Evolutionary conservation across 345 rosid genomes (phyloP).

Genomic region (Eucalyptus globulus): DNA sequence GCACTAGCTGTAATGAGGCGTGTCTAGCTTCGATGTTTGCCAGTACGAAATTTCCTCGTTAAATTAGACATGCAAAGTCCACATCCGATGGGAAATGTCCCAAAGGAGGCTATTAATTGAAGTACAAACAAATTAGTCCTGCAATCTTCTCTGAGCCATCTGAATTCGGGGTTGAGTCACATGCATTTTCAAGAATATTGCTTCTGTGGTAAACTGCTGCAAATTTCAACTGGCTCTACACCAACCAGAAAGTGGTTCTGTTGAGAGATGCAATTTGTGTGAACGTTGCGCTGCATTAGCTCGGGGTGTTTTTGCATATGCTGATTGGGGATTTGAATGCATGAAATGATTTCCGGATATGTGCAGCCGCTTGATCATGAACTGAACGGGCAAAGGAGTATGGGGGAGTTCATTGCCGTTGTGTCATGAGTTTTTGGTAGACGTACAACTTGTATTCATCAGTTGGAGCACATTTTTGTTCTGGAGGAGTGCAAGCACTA

Average conservation of each 20-base stretch:
- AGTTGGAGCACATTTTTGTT: not conserved
- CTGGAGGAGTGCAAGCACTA: not conserved
- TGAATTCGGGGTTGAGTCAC: not conserved
- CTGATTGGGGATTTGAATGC: not conserved
- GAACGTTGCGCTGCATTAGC: not conserved
- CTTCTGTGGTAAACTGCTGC: not conserved
- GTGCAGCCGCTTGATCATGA: not conserved
- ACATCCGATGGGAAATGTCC: not conserved
- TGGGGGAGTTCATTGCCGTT: not conserved
- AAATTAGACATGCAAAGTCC: not conserved
- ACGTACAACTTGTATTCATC: not conserved
- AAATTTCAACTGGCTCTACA: not conserved
- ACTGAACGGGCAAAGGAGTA: not conserved
- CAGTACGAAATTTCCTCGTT: not conserved
- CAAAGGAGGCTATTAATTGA: not conserved
- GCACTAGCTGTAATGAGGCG: not conserved
- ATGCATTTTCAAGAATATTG: not conserved
- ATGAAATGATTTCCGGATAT: not conserved
- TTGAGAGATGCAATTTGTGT: not conserved
- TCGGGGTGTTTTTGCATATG: not conserved
- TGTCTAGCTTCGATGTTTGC: not conserved
- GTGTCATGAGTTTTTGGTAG: not conserved
- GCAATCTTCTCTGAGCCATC: not conserved
- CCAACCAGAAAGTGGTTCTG: not conserved
- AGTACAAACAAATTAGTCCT: not conserved